A percentile compares a stretch with the other conserved stretches of the same genome.
Conservation (phyloP, 495 filamentous ascomycete genomes). For the Podospora comata region DNA sequence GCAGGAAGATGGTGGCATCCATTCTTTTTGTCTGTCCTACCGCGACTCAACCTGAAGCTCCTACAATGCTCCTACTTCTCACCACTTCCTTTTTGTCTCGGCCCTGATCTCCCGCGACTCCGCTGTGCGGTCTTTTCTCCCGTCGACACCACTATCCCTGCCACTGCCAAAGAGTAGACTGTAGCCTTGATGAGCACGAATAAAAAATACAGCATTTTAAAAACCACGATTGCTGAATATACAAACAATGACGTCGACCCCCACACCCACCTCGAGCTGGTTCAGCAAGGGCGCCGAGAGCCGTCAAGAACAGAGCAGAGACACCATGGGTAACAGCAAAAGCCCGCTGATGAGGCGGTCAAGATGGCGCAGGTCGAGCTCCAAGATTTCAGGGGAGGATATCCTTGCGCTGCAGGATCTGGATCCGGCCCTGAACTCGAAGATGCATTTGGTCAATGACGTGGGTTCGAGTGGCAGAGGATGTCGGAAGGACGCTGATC, state of each 20-base stretch:
- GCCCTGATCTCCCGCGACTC: too few species aligned
- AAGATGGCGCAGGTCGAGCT: neutral
- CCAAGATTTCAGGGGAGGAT: constrained; percentile 32
- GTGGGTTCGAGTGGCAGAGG: neutral
- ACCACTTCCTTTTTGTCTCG: neutral
- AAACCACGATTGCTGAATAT: too few species aligned
- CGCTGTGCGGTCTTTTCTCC: too few species aligned
- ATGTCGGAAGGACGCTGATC: constrained; percentile 55
- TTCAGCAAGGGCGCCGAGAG: neutral
- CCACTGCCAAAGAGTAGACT: too few species aligned
- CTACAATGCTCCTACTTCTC: neutral
- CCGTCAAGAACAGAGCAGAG: neutral
- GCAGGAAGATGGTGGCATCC: neutral
- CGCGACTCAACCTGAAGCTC: neutral
- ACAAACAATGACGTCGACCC: neutral
- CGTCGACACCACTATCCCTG: too few species aligned
- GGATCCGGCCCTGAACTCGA: constrained; percentile 56
- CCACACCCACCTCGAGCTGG: neutral
- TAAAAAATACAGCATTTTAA: too few species aligned
- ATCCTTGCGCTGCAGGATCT: constrained; percentile 50
- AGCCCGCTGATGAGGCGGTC: neutral
- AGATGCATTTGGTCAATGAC: neutral
- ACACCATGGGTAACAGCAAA: neutral
- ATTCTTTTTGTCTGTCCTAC: neutral
- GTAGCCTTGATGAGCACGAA: too few species aligned